Evolutionary conservation across 257 asterid species (phyloP), one percentile per base, ranked within the genome.

Genomic region (Striga asiatica): DNA sequence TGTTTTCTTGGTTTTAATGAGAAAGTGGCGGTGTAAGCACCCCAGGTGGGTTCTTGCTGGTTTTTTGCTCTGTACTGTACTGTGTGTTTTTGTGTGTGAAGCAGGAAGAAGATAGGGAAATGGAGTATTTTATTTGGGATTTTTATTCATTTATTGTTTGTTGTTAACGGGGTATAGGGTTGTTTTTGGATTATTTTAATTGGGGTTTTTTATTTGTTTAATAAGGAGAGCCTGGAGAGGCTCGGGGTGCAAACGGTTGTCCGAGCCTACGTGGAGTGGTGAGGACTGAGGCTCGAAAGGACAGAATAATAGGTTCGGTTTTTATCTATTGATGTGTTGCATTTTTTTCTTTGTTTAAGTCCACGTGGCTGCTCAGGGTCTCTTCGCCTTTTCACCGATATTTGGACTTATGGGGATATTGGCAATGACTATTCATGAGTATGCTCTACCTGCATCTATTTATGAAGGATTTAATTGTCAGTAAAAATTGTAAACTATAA

Each of bases 201-300:
- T 27, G 23, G 32, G 17, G 29, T 2, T 39, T 43, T 45, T 24
- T 16, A 41, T 76, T 7, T 66, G 68, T 74, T 76, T 60, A 67
- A 62, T 31, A 57, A 50, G 20, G 54, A 58, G 60, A 54, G 79
- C 78, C 66, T 60, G 20, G 54, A 58, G 60, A 54, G 79, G 79
- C 66, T 60, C 34, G 79, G 76, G 17, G 41, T 11, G 34, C 73
- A 71, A 87, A 81, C 88, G 89, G 96, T 66, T 79, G 81, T 81
- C 93, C 95, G 86, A 71, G 72, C 83, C 97, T 80, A 76, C 68
- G 76, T 75, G 82, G 78, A 56, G 51, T 21, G 0, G 14, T 21
- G 17, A 56, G 20, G 45, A 20, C 60, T 56, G 2, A 65, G 89
- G 74, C 59, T 83, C 65, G 74, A 74, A n/a, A 18, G 17, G 10